Conservation (phyloP, 1,284 basidiomycete genomes). For the Stereum hirsutum region DNA sequence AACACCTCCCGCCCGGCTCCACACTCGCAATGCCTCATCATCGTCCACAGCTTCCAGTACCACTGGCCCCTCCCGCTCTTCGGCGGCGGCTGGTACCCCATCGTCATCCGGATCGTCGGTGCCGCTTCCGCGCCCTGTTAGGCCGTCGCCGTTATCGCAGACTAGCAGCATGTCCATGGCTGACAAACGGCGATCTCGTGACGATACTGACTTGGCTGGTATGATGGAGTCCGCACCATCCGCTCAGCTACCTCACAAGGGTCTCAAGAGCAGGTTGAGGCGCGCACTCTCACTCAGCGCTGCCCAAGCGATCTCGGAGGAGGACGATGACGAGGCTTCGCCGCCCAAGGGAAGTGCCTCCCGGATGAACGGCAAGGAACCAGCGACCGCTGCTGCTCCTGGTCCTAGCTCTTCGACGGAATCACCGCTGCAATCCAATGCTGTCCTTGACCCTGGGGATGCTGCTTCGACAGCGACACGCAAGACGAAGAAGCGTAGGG, state of each 20-base stretch:
- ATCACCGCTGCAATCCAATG: slow-evolving; percentile 16
- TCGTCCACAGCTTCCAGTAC: slow-evolving; percentile 33
- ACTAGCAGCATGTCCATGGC: slow-evolving; percentile 52
- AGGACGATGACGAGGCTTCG: slow-evolving; percentile 29
- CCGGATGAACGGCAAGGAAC: not conserved
- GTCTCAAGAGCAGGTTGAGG: slow-evolving; percentile 70
- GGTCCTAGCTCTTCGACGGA: slow-evolving; percentile 13
- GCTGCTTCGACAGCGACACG: slow-evolving; percentile 39
- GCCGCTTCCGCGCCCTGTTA: slow-evolving; percentile 40
- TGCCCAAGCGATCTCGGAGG: slow-evolving; percentile 47
- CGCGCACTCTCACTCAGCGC: slow-evolving; percentile 66
- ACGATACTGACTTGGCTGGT: slow-evolving; percentile 49
- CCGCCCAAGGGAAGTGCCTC: slow-evolving; percentile 11
- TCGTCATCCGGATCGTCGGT: slow-evolving; percentile 26
- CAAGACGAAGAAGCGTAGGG: slow-evolving; percentile 57
- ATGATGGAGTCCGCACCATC: slow-evolving; percentile 36
- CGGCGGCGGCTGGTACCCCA: slow-evolving; percentile 18
- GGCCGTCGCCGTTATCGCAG: slow-evolving; percentile 72
- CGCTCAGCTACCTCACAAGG: slow-evolving; percentile 41
- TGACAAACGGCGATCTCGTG: slow-evolving; percentile 70
- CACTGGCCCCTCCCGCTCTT: slow-evolving; percentile 22
- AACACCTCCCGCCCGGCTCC: slow-evolving; percentile 24
- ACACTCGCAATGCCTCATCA: slow-evolving; percentile 32
- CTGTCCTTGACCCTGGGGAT: slow-evolving; percentile 20
- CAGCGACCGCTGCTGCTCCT: slow-evolving; percentile 1